Base-by-base conservation (phyloP, 306 rosid species). In the Fragaria iinumae region DNA sequence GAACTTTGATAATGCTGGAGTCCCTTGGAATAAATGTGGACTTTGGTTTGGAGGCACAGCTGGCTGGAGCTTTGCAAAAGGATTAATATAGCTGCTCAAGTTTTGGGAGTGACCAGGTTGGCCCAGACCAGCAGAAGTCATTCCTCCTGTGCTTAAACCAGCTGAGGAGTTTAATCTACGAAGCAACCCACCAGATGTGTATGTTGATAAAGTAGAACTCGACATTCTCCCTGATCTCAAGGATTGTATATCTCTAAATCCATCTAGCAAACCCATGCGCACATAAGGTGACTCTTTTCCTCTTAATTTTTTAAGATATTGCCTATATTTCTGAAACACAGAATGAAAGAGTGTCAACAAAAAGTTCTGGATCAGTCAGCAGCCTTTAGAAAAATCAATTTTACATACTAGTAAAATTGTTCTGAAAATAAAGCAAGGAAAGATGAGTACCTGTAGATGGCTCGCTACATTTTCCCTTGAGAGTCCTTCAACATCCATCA, bases 401-500 rank as follows among this genome's bases (percentile, higher is more conserved):
- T 13, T 21, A 45, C 56, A 14, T 68, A 38, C 1, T 10, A 59
- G 38, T 0, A 17, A 75, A 50, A 13, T n/a, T 18, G 23, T 20
- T 21, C 39, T 63, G 1, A 55, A 60, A 59, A 41, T 41, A 62
- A 72, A 49, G 68, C 66, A 74, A 2, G 62, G 77, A 79, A 72
- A n/a, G 76, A 73, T 84, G 29, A 76, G 52, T 80, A 82, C 98
- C 96, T 94, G 96, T 43, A 94, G 86, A 85, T 94, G 98, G 82
- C 98, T 94, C 11, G 97, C 97, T 75, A 94, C 96, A 66, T 91
- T 91, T 85, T 94, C 96, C 79, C 97, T 85, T 38, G 98, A 89
- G 36, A 94, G 89, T 50, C 97, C 96, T 81, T 94, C 93, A 36
- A 86, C 89, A 83, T 94, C 89, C 98, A 94, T 91, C 76, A 90